phyloP scores from a whole-genome alignment of 805 yeast species.

The Nakazawaea sp. region DNA sequence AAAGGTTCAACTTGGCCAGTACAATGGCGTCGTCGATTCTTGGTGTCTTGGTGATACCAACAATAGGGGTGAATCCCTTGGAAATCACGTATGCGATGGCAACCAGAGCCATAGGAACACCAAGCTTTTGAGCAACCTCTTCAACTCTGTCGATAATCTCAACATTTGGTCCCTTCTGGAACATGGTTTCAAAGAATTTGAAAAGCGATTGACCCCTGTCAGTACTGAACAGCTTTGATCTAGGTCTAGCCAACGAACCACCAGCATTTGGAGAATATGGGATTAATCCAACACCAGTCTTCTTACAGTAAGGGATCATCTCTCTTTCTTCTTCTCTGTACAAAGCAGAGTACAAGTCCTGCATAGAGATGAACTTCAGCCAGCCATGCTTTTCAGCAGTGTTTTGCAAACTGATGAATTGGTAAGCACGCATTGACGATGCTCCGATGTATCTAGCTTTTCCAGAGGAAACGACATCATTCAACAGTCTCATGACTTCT shows the following conservation, averaged over 20 bases:
- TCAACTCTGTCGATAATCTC: conserved; percentile 43
- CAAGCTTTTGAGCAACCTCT: conserved; percentile 38
- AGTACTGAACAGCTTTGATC: background rate
- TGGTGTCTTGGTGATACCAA: conserved; percentile 41
- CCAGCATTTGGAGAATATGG: conserved; percentile 58
- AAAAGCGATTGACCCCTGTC: background rate
- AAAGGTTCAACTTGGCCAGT: conserved; percentile 33
- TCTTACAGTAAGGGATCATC: conserved; percentile 45
- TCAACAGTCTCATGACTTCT: conserved; percentile 50
- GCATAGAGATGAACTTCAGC: conserved; percentile 53
- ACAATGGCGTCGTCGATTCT: conserved; percentile 48
- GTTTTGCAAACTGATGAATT: conserved; percentile 46
- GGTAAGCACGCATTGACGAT: conserved; percentile 48
- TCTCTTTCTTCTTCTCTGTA: conserved; percentile 61
- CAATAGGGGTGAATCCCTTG: conserved; percentile 49
- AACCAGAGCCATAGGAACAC: conserved; percentile 45
- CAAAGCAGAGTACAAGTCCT: conserved; percentile 46
- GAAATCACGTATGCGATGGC: conserved; percentile 46
- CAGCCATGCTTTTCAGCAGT: conserved; percentile 50
- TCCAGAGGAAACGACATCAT: conserved; percentile 41
- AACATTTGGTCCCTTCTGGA: conserved; percentile 3
- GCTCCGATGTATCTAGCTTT: conserved; percentile 52
- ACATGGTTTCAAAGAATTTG: background rate
- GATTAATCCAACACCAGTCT: conserved; percentile 43
- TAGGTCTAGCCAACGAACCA: conserved; percentile 25